Conservation (phyloP, 768 basidiomycete genomes). For the Lepiota brunneoincarnata region DNA sequence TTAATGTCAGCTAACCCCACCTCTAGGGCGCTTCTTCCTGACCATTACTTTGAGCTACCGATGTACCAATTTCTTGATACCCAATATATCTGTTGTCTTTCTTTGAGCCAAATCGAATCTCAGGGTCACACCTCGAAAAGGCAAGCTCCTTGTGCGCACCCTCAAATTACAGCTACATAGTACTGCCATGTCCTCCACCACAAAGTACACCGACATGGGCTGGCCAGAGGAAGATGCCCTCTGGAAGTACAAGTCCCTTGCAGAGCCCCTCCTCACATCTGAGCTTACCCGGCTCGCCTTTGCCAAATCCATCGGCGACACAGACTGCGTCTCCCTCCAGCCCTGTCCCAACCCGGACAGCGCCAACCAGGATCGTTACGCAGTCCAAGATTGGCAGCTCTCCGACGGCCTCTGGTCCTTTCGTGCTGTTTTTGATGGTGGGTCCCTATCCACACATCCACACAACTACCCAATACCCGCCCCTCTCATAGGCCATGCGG, state of each 20-base stretch:
- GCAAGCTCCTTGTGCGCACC: neutral
- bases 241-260: conserved; percentile 35
- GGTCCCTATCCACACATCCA: conserved; percentile 9
- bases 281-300: conserved; percentile 39
- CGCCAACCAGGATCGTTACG: conserved; percentile 44
- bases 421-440: conserved; percentile 48
- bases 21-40: conserved; percentile 4
- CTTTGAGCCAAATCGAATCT: too few species aligned
- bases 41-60: neutral
- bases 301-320: conserved; percentile 28
- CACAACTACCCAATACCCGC: neutral
- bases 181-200: conserved; percentile 11
- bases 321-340: conserved; percentile 44
- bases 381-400: conserved; percentile 37
- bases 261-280: conserved; percentile 38
- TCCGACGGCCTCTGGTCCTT: conserved; percentile 40
- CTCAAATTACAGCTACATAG: too few species aligned
- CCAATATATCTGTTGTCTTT: conserved; percentile 1
- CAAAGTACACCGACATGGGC: conserved; percentile 35
- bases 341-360: conserved; percentile 39
- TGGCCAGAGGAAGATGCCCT: conserved; percentile 28
- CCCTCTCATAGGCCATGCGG: conserved; percentile 36
- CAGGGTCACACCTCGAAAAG: conserved; percentile 6
- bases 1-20: too few species aligned
- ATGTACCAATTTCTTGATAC: neutral